Evolutionary conservation across 495 filamentous ascomycete species (phyloP).

Genomic region (Apodospora peruviana): DNA sequence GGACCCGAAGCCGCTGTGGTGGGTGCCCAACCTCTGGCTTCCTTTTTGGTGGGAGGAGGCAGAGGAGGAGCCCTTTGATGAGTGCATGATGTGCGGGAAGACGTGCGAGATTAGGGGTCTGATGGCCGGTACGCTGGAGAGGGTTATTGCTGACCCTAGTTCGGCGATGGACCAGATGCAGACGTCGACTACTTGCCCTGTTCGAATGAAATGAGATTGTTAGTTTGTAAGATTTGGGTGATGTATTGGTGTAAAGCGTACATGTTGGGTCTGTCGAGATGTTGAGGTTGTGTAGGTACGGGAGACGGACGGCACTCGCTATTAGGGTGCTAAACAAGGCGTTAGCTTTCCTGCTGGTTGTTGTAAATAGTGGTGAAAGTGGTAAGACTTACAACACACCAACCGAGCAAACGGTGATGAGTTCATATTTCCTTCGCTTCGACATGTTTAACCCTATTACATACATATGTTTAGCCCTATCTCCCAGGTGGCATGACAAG

Average conservation of each 20-base stretch:
- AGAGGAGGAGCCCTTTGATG: not conserved
- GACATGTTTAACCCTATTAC: slow-evolving; percentile 1
- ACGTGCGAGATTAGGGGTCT: not conserved
- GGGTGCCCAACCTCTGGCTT: not conserved
- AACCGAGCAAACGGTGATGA: slow-evolving; percentile 2
- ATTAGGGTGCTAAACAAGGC: slow-evolving; percentile 1
- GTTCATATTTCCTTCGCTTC: slow-evolving; percentile 2
- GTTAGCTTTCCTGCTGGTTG: not conserved
- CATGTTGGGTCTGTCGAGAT: slow-evolving; percentile 4
- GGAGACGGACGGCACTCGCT: slow-evolving; percentile 5
- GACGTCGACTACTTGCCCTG: slow-evolving; percentile 8
- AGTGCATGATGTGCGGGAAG: not conserved
- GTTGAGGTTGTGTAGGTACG: slow-evolving; percentile 7
- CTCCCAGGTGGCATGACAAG: not conserved
- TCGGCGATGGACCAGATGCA: slow-evolving; percentile 10
- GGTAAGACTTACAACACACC: slow-evolving; percentile 4
- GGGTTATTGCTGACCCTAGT: slow-evolving; percentile 6
- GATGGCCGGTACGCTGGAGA: slow-evolving; percentile 5
- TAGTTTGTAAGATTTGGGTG: not conserved
- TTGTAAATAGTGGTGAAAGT: too few relatives aligned
- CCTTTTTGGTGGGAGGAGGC: not conserved
- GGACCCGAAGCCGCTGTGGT: not conserved
- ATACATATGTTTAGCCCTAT: not conserved
- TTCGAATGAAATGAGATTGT: not conserved
- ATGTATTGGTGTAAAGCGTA: not conserved